Evolutionary conservation across 1,284 basidiomycete species (phyloP).

Genomic region (Ceratobasidium sp.): DNA sequence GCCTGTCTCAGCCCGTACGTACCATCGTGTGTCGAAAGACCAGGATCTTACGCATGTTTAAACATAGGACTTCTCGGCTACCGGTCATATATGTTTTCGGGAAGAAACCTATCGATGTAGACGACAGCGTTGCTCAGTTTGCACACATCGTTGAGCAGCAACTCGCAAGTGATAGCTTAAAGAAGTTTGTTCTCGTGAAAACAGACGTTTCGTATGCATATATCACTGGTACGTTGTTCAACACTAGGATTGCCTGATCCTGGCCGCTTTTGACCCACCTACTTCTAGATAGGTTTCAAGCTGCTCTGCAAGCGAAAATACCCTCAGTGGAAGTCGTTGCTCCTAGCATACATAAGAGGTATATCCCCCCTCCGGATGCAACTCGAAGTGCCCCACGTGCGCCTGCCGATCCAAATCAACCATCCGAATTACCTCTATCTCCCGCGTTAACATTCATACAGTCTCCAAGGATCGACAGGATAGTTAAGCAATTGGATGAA

Average conservation of each 20-base stretch:
- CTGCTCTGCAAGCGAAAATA: slow-evolving; percentile 22
- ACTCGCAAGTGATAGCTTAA: neutral
- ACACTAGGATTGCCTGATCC: slow-evolving; percentile 7
- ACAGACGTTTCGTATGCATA: slow-evolving; percentile 89
- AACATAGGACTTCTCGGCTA: slow-evolving; percentile 73
- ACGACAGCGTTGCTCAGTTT: slow-evolving; percentile 59
- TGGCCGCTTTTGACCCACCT: neutral
- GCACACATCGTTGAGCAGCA: slow-evolving; percentile 13
- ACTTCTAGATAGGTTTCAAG: slow-evolving; percentile 22
- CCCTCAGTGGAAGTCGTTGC: slow-evolving; percentile 49
- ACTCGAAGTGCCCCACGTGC: slow-evolving; percentile 37
- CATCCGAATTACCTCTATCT: slow-evolving; percentile 39
- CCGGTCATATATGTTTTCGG: slow-evolving; percentile 90
- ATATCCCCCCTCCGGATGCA: slow-evolving; percentile 43
- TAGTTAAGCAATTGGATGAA: slow-evolving; percentile 23
- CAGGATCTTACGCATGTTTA: slow-evolving; percentile 7
- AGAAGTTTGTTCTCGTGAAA: slow-evolving; percentile 63
- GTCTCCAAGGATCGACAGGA: neutral
- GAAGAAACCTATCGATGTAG: slow-evolving; percentile 66
- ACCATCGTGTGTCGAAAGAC: neutral
- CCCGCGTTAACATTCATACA: neutral
- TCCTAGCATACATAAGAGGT: slow-evolving; percentile 48
- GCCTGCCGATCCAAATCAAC: slow-evolving; percentile 46
- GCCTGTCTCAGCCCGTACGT: slow-evolving; percentile 88
- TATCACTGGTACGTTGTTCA: slow-evolving; percentile 62